Conservation (phyloP, 2,329 filamentous ascomycete genomes). For the Epichloe scottii region DNA sequence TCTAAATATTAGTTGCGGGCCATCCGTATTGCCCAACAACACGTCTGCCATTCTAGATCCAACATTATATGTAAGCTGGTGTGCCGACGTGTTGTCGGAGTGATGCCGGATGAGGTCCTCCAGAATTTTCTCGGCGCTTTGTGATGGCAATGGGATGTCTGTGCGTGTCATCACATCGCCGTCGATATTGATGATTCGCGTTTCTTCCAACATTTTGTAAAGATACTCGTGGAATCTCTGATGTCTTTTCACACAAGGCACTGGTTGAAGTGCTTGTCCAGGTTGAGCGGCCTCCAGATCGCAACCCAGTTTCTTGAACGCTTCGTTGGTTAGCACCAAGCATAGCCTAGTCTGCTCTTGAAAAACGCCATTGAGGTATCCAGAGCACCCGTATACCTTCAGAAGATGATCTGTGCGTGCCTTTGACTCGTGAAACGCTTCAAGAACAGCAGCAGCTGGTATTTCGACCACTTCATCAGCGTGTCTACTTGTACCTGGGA, state of each 20-base stretch:
- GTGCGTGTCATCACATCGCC: constrained; percentile 4
- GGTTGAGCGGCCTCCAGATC: background rate
- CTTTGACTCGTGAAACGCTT: constrained; percentile 1
- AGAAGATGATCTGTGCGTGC: background rate
- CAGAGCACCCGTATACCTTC: background rate
- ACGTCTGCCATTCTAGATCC: constrained; percentile 17
- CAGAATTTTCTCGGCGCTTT: background rate
- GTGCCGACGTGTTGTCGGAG: constrained; percentile 1
- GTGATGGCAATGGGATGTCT: background rate
- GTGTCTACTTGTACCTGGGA: background rate
- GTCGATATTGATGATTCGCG: constrained; percentile 4
- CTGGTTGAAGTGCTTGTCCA: background rate
- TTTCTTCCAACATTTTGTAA: background rate
- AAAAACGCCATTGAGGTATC: background rate
- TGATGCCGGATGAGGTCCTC: constrained; percentile 1
- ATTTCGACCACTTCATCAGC: background rate
- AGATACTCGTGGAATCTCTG: background rate
- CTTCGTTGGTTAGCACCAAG: background rate
- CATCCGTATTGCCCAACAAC: constrained; percentile 21
- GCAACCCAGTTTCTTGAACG: background rate
- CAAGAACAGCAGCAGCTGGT: background rate
- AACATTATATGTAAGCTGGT: constrained; percentile 13
- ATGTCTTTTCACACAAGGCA: background rate
- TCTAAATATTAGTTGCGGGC: constrained; percentile 27
- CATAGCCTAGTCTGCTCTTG: background rate